Conservation (phyloP, 306 rosid genomes). For the Cucumis melo region DNA sequence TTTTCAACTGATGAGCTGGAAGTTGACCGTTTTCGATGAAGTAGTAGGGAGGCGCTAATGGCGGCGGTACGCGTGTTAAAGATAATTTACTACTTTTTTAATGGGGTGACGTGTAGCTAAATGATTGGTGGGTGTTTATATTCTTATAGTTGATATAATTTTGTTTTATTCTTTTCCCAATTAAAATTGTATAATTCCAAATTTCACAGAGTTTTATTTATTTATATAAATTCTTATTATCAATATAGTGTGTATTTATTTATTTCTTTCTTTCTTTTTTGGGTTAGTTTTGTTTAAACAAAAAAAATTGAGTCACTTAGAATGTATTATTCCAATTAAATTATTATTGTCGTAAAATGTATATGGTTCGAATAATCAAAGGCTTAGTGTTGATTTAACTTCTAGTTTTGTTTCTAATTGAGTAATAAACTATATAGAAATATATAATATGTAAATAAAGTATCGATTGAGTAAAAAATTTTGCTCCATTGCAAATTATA, state of each 20-base stretch:
- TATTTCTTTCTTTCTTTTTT: too few species aligned
- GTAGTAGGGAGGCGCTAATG: background rate
- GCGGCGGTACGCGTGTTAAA: background rate
- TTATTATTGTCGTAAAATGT: too few species aligned
- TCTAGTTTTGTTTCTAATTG: too few species aligned
- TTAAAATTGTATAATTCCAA: background rate
- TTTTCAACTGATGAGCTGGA: constrained; percentile 9
- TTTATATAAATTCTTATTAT: background rate
- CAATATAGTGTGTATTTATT: background rate
- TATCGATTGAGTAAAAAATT: too few species aligned
- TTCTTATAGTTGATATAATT: background rate
- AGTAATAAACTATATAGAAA: too few species aligned
- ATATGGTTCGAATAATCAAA: background rate
- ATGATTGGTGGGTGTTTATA: background rate
- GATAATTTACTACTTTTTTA: background rate
- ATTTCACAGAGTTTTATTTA: background rate
- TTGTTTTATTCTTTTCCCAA: background rate
- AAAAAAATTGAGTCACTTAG: too few species aligned
- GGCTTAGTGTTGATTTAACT: too few species aligned
- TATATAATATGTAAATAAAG: too few species aligned
- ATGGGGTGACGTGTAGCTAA: background rate
- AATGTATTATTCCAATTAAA: too few species aligned
- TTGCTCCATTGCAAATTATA: too few species aligned
- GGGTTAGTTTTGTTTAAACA: too few species aligned
- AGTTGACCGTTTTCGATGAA: background rate